Base-by-base conservation (phyloP, 441 rosid species). In the Arabidopsis lyrata region DNA sequence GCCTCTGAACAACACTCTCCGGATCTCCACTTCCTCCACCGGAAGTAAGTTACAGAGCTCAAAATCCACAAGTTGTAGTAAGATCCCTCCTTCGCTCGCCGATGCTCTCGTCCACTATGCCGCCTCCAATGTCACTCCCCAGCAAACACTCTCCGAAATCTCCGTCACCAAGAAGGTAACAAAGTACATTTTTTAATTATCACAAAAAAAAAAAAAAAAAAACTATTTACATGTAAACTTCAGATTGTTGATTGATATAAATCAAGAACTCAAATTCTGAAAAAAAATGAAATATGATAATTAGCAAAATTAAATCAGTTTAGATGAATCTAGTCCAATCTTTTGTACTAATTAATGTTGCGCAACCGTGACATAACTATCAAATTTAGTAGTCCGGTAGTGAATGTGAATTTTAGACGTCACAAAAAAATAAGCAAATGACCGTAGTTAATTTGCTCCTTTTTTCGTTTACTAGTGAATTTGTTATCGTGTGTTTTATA, bases 81-180 rank as follows among this genome's bases (percentile, higher is more conserved):
- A 82, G 68, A 72, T 80, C 72, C 84, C 84, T 20, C 84, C 85
- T n/a, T 77, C 85, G 8, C 78, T 88, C 9, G 85, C 93, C 50
- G 77, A 82, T 4, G 81, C 88, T 54, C 73, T 88, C 1, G 71
- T 86, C 80, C 89, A 88, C 79, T 88, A 88, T 35, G 88, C 80
- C 10, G 75, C 93, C 55, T 74, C 86, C 16, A 88, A 86, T 75
- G 44, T 85, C 77, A 88, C 89, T 49, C 93, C 90, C 1, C 93
- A 88, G 16, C 93, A 88, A 72, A 83, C 93, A 45, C 64, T 78
- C 67, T 68, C 82, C 2, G 90, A 88, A 72, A 84, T 88, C 78
- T 82, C 89, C 5, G 85, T 88, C 49, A 77, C 90, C 1, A 76
- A 76, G 61, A 76, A 76, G 75, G 79, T 76, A 75, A 58, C 18